These are phyloP conservation scores for Schizophyllum amplum DNA, from an alignment of 1,284 basidiomycete species.

Conservation along the genomic window DNA sequence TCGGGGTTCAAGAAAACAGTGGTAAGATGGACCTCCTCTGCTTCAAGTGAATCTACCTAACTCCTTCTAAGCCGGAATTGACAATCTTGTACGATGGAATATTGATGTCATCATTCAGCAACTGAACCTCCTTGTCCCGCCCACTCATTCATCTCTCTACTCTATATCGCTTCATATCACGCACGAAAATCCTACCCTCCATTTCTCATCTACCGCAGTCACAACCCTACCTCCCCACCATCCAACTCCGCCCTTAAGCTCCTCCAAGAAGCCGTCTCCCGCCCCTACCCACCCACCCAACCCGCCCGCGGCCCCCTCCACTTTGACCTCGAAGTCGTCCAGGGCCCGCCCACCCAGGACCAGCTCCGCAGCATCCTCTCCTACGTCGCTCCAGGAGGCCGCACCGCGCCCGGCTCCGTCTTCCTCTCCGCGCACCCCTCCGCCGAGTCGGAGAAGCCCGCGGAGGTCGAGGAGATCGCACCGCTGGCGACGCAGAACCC, in stretches of 20 bases:
- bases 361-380: conserved; percentile 60
- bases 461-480: conserved; percentile 35
- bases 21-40: neutral
- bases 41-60: neutral
- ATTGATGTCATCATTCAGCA: neutral
- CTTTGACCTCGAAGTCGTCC: conserved; percentile 66
- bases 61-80: neutral
- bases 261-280: conserved; percentile 46
- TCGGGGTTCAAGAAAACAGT: neutral
- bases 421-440: conserved; percentile 52
- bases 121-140: neutral
- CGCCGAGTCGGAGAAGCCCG: conserved; percentile 29
- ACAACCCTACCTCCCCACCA: conserved; percentile 53
- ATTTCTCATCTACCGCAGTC: conserved; percentile 33
- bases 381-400: conserved; percentile 39
- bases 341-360: conserved; percentile 55
- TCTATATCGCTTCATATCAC: neutral
- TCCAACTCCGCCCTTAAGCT: conserved; percentile 48
- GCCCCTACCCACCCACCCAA: conserved; percentile 48
- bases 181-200: neutral
- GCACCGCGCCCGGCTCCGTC: conserved; percentile 24
- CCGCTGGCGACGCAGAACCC: conserved; percentile 47
- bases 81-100: neutral
- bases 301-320: conserved; percentile 42
- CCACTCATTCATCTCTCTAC: neutral